These are phyloP conservation scores for Ceratobasidium sp. DNA, from an alignment of 1,284 basidiomycete species.

Conservation along the genomic window DNA sequence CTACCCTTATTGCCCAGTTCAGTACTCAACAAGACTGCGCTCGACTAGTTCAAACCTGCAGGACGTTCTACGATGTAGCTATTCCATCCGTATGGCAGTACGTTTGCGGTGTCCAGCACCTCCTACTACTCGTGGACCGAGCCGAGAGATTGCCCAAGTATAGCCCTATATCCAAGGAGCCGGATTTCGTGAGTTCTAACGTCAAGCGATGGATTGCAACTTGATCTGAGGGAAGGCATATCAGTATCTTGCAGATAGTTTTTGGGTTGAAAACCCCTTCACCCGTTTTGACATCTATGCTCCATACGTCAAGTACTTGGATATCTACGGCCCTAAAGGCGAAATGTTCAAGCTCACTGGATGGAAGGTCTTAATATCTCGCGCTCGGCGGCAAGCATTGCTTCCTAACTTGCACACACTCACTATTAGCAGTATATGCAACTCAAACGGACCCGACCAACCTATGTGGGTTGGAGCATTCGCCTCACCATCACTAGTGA, in stretches of 20 bases:
- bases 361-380: not conserved
- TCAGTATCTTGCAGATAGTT: not conserved
- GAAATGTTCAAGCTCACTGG: not conserved
- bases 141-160: too few species aligned
- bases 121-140: too few species aligned
- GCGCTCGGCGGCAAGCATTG: not conserved
- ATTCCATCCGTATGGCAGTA: too few species aligned
- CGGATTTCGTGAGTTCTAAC: too few species aligned
- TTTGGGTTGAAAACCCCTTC: not conserved
- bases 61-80: too few species aligned
- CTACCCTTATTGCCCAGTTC: too few species aligned
- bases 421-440: not conserved
- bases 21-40: too few species aligned
- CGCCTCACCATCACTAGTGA: not conserved
- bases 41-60: too few species aligned
- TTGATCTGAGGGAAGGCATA: too few species aligned
- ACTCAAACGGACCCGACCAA: not conserved
- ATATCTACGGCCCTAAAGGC: not conserved
- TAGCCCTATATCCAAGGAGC: too few species aligned
- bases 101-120: too few species aligned
- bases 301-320: not conserved
- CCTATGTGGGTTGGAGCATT: not conserved
- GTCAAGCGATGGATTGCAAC: too few species aligned
- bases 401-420: not conserved
- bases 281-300: constrained; percentile 10